Base-by-base conservation (phyloP, 139 green algal species). In the Coccomyxa sp. region DNA sequence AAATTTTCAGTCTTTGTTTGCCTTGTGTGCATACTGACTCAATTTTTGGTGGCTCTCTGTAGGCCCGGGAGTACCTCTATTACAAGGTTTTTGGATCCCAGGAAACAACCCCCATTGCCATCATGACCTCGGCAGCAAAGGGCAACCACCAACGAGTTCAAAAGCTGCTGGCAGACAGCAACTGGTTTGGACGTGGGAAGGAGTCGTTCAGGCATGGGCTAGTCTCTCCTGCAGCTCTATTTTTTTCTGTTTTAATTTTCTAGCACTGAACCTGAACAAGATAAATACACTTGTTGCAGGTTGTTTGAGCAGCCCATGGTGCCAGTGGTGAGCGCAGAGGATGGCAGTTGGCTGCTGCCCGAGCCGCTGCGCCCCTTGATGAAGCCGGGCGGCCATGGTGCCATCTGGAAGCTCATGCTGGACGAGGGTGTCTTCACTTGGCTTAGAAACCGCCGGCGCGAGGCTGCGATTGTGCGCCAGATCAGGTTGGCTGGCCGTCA, bases 81-180 rank as follows among this genome's bases (percentile, higher is more conserved):
- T 99, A 89, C 85, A 88, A 90, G 71, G 81, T 99, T n/a, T 93
- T 89, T 25, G 97, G 96, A 13, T 45, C 77, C 28, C 93, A 95
- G 88, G 79, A 88, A 81, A 90, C 85, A 38, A 99, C 96, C 0
- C 97, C 97, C 0, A 88, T 99, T 11, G 97, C 94, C 71, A 93
- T 99, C 84, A 99, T 99, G 97, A 99, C 97, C 25, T 95, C 87
- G 3, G 94, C 96, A 28, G 97, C 96, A 76, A 99, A 99, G 92
- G 94, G 93, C 82, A 99, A 99, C 89, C 90, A 98, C 89, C 71
- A 79, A 59, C 91, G 93, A 28, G 94, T 99, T 60, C 82, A 38
- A 10, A 75, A 79, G 67, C 83, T 97, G 74, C 90, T 97, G 82
- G 87, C 92, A 81, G 51, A 77, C 7, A 67, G 84, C 0, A 71